These are phyloP conservation scores for Stachybotrys elegans DNA, from an alignment of 2,329 filamentous ascomycete genomes.

Conservation along the genomic window DNA sequence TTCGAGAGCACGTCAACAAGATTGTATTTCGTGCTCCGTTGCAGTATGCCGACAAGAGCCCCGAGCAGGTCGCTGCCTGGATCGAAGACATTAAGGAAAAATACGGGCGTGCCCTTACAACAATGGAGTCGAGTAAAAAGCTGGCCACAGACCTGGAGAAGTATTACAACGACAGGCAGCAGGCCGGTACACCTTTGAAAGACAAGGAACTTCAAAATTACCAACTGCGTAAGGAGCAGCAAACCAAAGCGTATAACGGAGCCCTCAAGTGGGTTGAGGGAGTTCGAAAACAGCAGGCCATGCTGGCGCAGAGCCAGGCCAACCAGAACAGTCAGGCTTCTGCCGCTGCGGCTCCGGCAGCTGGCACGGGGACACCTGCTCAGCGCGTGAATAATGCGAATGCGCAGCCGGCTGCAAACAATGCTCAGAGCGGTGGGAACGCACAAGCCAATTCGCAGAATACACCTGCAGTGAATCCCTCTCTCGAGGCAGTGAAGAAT, in stretches of 20 bases:
- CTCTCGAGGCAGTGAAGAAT: conserved; percentile 41
- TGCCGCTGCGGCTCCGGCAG: conserved; percentile 16
- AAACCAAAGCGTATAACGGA: conserved; percentile 40
- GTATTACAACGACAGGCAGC: conserved; percentile 34
- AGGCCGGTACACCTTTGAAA: conserved; percentile 37
- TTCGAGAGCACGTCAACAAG: conserved; percentile 41
- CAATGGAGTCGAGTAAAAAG: conserved; percentile 42
- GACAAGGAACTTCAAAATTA: conserved; percentile 42
- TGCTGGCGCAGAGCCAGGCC: conserved; percentile 21
- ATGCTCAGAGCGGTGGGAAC: conserved; percentile 21
- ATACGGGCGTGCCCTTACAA: conserved; percentile 42
- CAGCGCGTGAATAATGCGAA: conserved; percentile 16
- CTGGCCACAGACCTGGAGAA: conserved; percentile 37
- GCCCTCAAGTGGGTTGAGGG: conserved; percentile 42
- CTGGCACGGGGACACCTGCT: conserved; percentile 16
- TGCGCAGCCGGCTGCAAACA: conserved; percentile 12
- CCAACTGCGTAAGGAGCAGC: conserved; percentile 36
- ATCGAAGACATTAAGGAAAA: conserved; percentile 39
- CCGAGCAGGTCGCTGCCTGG: conserved; percentile 43
- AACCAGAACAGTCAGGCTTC: conserved; percentile 16
- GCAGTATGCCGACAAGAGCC: conserved; percentile 34
- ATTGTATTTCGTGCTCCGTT: conserved; percentile 42
- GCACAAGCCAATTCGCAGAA: conserved; percentile 19
- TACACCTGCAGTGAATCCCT: conserved; percentile 36
- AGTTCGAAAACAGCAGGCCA: conserved; percentile 41